Evolutionary conservation across 495 filamentous ascomycete genomes (phyloP).

Genomic region (Elasticomyces elasticus): DNA sequence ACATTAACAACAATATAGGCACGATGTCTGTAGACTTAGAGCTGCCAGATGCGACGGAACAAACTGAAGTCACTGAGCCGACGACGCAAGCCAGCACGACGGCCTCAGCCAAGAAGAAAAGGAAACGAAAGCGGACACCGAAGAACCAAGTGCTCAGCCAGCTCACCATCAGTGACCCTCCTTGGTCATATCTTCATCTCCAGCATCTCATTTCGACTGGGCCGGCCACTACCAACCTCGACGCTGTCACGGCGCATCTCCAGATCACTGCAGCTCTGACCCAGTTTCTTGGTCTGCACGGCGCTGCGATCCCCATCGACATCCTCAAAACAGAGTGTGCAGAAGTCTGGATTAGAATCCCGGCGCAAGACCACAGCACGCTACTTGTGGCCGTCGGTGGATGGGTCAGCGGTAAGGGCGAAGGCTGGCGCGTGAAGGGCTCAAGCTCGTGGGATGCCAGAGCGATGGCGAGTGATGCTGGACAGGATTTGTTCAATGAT

Average conservation of each 20-base stretch:
- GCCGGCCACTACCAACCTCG: conserved; percentile 35
- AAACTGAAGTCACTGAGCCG: neutral
- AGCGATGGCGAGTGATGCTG: conserved; percentile 36
- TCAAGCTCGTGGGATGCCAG: conserved; percentile 47
- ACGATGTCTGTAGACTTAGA: neutral
- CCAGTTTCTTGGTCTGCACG: conserved; percentile 71
- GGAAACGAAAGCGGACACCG: conserved; percentile 19
- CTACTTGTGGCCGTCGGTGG: conserved; percentile 61
- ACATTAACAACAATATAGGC: neutral
- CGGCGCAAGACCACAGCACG: conserved; percentile 53
- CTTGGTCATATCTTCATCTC: conserved; percentile 31
- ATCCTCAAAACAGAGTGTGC: conserved; percentile 53
- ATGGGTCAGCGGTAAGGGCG: conserved; percentile 40
- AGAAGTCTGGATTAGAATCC: conserved; percentile 65
- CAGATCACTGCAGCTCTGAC: conserved; percentile 63
- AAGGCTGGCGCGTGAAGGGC: conserved; percentile 48
- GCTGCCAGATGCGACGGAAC: neutral
- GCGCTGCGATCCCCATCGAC: conserved; percentile 68
- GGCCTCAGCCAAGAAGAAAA: conserved; percentile 2
- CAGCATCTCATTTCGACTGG: conserved; percentile 18
- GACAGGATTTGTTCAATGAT: conserved; percentile 35
- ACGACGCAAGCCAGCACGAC: neutral
- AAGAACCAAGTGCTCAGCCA: conserved; percentile 21
- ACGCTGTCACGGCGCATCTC: conserved; percentile 62
- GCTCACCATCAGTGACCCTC: conserved; percentile 25